Conservation (phyloP, 2,329 filamentous ascomycete species). For the Chaetomium sp. region DNA sequence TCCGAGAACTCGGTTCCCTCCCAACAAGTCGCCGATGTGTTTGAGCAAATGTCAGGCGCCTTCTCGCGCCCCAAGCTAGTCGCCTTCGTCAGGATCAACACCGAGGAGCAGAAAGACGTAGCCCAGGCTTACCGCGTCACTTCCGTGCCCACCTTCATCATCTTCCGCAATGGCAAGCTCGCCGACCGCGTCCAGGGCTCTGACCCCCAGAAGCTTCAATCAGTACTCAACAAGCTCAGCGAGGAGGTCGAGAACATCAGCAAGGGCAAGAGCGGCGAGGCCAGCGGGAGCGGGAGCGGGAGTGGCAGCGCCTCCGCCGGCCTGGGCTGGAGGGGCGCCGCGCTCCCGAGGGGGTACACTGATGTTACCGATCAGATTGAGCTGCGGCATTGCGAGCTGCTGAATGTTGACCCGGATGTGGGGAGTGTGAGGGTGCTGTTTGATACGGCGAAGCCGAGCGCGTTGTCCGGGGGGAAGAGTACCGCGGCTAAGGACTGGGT, state of each 20-base stretch:
- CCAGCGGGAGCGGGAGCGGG: constrained; percentile 39
- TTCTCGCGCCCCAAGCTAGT: constrained; percentile 67
- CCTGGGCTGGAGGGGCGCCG: constrained; percentile 63
- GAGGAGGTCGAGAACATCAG: constrained; percentile 57
- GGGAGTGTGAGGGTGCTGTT: constrained; percentile 71
- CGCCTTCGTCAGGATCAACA: constrained; percentile 83
- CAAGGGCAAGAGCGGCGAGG: constrained; percentile 37
- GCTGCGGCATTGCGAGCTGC: constrained; percentile 69
- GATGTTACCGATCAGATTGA: constrained; percentile 83
- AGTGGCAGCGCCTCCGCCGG: constrained; percentile 36
- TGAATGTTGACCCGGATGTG: constrained; percentile 77
- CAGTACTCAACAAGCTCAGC: constrained; percentile 64
- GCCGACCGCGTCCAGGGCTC: constrained; percentile 68
- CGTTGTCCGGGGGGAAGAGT: constrained; percentile 51
- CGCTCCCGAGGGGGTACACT: constrained; percentile 69
- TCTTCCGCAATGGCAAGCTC: constrained; percentile 67
- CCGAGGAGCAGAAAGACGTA: constrained; percentile 68
- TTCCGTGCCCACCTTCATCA: constrained; percentile 82
- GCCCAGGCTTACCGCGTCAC: constrained; percentile 66
- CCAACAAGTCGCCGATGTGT: constrained; percentile 75
- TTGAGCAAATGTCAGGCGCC: constrained; percentile 65
- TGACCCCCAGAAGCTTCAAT: constrained; percentile 62
- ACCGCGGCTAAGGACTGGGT: constrained; percentile 68
- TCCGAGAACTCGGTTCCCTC: constrained; percentile 83
- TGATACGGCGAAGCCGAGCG: constrained; percentile 58